Base-by-base conservation (phyloP, 2,329 filamentous ascomycete species). In the Arthrobotrys sphaeroides region DNA sequence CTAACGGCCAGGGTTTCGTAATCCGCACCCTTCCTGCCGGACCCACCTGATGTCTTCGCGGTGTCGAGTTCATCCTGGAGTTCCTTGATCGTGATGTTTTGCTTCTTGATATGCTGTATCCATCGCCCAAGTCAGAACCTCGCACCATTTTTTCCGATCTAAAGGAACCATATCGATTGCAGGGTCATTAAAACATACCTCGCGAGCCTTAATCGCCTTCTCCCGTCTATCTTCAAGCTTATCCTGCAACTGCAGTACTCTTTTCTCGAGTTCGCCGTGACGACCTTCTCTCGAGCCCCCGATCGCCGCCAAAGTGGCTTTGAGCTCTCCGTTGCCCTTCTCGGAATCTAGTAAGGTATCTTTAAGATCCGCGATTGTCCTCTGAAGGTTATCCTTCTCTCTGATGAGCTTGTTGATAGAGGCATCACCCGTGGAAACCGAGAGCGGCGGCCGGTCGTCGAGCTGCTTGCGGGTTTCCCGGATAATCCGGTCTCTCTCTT, bases 11-110 rank as follows among this genome's bases (percentile, higher is more conserved):
- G 28, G 16, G 59, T 43, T 38, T 74, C 49, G n/a, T 81, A 79
- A 31, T 79, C 81, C 67, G 77, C 79, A 72, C 68, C 78, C 77
- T 76, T 80, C 78, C 79, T 82, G 78, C 70, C 66, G 51, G 78
- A 55, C 33, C 77, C 75, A 12, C 68, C 77, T 33, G 62, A 57
- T 26, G 74, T 73, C 38, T 75, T 73, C 24, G 78, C 72, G 7
- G 74, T 74, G 18, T 81, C 78, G 47, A 80, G 77, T 53, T 80
- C 77, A 43, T 79, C 78, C 76, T 81, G 79, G 33, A 82, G 77
- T 24, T 80, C 79, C 65, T 79, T 80, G 69, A 81, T 80, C 22
- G 79, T 79, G 18, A 62, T 64, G 42, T 81, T 81, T 72, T 81
- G 80, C 67, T 81, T 79, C 59, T 80, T 80, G 76, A 80, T 80